Evolutionary conservation across 2,329 filamentous ascomycete genomes (phyloP).

Genomic region (Cadophora luteo-olivacea): DNA sequence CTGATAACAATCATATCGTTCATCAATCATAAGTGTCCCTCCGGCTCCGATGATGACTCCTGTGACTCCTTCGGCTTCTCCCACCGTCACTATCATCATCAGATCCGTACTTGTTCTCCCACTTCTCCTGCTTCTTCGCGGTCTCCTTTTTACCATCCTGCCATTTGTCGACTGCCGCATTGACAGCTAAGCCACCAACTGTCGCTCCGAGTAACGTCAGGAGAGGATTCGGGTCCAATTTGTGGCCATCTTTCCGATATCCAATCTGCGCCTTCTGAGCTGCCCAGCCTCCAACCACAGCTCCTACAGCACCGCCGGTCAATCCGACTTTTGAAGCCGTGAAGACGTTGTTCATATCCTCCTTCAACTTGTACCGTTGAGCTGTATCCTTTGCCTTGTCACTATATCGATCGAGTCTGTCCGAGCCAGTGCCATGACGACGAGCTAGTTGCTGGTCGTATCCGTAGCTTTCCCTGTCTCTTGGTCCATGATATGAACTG

Average conservation of each 20-base stretch:
- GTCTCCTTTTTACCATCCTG: conserved; percentile 33
- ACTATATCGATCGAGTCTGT: conserved; percentile 2
- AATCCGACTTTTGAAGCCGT: conserved; percentile 34
- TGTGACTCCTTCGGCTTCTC: conserved; percentile 15
- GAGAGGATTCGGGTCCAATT: conserved; percentile 26
- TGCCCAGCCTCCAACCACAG: conserved; percentile 40
- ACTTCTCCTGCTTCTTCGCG: conserved; percentile 27
- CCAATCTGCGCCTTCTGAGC: conserved; percentile 36
- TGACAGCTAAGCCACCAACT: conserved; percentile 37
- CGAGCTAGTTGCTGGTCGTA: conserved; percentile 9
- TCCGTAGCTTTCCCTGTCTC: conserved; percentile 13
- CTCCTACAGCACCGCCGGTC: conserved; percentile 35
- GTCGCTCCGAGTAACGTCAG: conserved; percentile 39
- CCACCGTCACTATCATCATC: conserved; percentile 17
- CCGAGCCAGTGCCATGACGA: conserved; percentile 19
- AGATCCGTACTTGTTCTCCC: conserved; percentile 30
- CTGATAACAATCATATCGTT: background rate
- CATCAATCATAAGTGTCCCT: conserved; percentile 18
- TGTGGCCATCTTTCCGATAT: conserved; percentile 28
- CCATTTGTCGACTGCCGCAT: conserved; percentile 38
- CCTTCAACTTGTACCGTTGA: conserved; percentile 35
- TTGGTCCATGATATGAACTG: conserved; percentile 31
- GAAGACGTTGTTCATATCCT: conserved; percentile 35
- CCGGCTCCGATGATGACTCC: conserved; percentile 5
- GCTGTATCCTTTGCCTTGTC: conserved; percentile 30